phyloP scores from a whole-genome alignment of 2,329 filamentous ascomycete species.

The Nemania diffusa region DNA sequence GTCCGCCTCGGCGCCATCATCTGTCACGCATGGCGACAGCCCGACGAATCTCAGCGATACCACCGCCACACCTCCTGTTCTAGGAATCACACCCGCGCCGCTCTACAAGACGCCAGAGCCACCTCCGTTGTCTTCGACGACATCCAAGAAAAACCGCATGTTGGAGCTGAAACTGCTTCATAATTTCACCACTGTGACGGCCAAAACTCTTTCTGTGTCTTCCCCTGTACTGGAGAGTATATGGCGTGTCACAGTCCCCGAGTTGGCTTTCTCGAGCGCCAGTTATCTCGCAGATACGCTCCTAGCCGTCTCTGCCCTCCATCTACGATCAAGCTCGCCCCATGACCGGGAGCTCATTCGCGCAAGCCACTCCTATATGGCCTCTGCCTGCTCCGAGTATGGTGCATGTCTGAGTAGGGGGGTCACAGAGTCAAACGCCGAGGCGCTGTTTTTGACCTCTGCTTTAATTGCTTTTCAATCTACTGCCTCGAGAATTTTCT shows the following conservation, averaged over 20 bases:
- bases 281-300: conserved; percentile 71
- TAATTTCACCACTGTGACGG: conserved; percentile 70
- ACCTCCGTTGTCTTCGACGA: conserved; percentile 51
- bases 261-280: conserved; percentile 68
- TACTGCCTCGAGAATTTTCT: conserved; percentile 70
- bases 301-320: conserved; percentile 71
- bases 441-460: conserved; percentile 70
- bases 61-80: conserved; percentile 41
- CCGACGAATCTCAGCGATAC: conserved; percentile 43
- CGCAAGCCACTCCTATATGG: conserved; percentile 73
- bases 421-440: conserved; percentile 68
- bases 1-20: conserved; percentile 40
- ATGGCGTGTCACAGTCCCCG: conserved; percentile 69
- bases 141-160: conserved; percentile 56
- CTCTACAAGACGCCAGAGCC: conserved; percentile 51
- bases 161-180: conserved; percentile 72
- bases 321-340: conserved; percentile 66
- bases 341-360: conserved; percentile 69
- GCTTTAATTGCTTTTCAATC: conserved; percentile 75
- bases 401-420: conserved; percentile 65
- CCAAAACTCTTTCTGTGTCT: conserved; percentile 67
- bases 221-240: conserved; percentile 63
- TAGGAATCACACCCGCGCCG: conserved; percentile 49
- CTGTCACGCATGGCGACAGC: conserved; percentile 45
- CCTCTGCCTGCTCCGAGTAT: conserved; percentile 70